Evolutionary conservation across 352 stramenopile genomes (phyloP).

Genomic region (Pythium dissimile): DNA sequence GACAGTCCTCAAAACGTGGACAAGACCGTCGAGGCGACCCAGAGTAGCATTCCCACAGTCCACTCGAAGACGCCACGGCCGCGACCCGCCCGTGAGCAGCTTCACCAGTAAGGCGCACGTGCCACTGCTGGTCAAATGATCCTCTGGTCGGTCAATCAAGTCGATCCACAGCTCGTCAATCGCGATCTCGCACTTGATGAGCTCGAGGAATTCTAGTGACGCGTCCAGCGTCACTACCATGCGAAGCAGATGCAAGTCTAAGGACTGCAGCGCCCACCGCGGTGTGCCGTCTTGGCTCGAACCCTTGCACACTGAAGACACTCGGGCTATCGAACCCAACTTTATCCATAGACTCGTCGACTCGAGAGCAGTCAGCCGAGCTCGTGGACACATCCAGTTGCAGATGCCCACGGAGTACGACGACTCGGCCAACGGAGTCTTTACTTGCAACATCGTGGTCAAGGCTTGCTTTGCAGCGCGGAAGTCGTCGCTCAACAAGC

Average conservation of each 20-base stretch:
- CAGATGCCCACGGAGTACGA: constrained; percentile 1
- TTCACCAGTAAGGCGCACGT: neutral
- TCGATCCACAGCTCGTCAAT: constrained; percentile 13
- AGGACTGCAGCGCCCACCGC: neutral
- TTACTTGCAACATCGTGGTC: neutral
- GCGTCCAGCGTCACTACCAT: constrained; percentile 7
- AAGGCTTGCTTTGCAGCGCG: neutral
- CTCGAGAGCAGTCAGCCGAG: neutral
- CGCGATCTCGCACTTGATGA: neutral
- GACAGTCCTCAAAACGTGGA: neutral
- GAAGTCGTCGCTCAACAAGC: neutral
- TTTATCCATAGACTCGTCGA: constrained; percentile 4
- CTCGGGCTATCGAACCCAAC: neutral
- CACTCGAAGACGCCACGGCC: neutral
- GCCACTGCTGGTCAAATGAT: constrained; percentile 7
- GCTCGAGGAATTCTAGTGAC: neutral
- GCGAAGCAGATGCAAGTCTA: constrained; percentile 6
- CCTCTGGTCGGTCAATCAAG: constrained; percentile 1
- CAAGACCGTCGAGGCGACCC: neutral
- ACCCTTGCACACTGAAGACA: neutral
- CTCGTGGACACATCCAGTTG: constrained; percentile 7
- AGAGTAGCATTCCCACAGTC: constrained; percentile 8
- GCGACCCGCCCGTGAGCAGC: neutral
- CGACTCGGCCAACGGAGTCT: neutral
- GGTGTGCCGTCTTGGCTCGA: neutral